Base-by-base conservation (phyloP, 2,329 filamentous ascomycete species). In the Claviceps purpurea region DNA sequence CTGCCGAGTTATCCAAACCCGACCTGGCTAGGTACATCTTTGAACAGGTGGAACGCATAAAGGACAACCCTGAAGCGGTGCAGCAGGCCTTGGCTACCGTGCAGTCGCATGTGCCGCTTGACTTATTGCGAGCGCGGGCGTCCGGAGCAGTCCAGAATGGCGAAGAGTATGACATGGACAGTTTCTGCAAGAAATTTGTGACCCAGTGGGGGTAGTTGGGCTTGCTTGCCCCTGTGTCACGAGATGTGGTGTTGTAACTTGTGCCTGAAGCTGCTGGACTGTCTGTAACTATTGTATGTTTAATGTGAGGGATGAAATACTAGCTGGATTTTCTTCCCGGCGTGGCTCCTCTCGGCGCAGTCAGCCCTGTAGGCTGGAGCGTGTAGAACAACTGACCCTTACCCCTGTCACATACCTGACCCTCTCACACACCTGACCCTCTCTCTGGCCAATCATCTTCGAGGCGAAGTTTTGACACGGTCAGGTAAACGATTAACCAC, bases 261-360 rank as follows among this genome's bases (percentile, higher is more conserved):
- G 44, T 41, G 38, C 39, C 8, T 40, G 43, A 37, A 44, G 18
- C 44, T 13, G 22, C 38, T 22, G 50, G 14, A 30, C 39, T 42
- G n/a, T 24, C 24, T 51, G 44, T 47, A 47, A 30, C 41, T 40
- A 22, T 46, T 45, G 34, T 47, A 51, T 47, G 44, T 42, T 30
- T 47, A 51, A 44, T 37, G 24, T 47, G 16, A 46, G 18, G 37
- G 24, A 42, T 16, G 44, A 37, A 34, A 47, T 51, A 6, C 45
- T 11, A 20, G 22, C 45, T 16, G 30, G 34, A 34, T 24, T 20
- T 46, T 37, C 43, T 45, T 30, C 43, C 43, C 24, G 16, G 43
- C 22, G 43, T 44, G 13, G 8, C n/a, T 30, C 16, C 5, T 14
- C n/a, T 3, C 16, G 44, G 6, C 22, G 43, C 16, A 26, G 42